A percentile compares a stretch with the other conserved stretches of the same genome.
Conservation (phyloP, 495 filamentous ascomycete genomes). For the Pyrenula aspistea region DNA sequence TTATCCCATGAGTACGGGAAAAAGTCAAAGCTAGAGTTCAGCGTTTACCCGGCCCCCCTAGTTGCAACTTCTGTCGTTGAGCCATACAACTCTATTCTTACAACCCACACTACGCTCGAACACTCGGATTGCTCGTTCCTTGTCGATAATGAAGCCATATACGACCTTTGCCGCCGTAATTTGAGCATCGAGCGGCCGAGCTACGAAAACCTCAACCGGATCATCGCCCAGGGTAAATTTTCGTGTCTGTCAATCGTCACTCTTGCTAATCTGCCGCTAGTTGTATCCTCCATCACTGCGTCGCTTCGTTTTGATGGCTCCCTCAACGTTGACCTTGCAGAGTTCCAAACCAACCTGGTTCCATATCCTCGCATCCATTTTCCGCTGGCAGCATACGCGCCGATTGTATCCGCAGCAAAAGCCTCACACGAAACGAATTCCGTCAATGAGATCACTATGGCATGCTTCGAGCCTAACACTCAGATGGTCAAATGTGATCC, state of each 20-base stretch:
- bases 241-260: conserved; percentile 3
- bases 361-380: conserved; percentile 99
- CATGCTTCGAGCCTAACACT: conserved; percentile 67
- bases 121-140: conserved; percentile 99
- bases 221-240: conserved; percentile 80
- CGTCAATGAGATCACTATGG: conserved; percentile 52
- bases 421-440: conserved; percentile 83
- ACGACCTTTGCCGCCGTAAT: conserved; percentile 97
- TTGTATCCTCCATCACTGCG: conserved; percentile 96
- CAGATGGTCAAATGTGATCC: conserved; percentile 99
- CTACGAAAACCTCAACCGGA: conserved; percentile 95
- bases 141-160: conserved; percentile 99
- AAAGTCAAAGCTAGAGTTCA: conserved; percentile 99
- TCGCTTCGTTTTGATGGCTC: conserved; percentile 98
- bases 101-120: conserved; percentile 97
- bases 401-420: conserved; percentile 86
- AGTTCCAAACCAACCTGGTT: conserved; percentile 99
- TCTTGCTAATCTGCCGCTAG: conserved; percentile 13
- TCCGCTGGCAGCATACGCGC: conserved; percentile 91
- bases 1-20: conserved; percentile 97
- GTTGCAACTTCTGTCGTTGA: conserved; percentile 95
- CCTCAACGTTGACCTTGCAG: conserved; percentile 97
- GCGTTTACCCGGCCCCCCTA: conserved; percentile 94
- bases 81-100: conserved; percentile 98
- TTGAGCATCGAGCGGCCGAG: conserved; percentile 92